Percentiles rank a stretch among this genome's conserved stretches.
These are phyloP conservation scores for Yamadazyma akitaensis DNA, from an alignment of 805 yeast species.

Conservation along the genomic window DNA sequence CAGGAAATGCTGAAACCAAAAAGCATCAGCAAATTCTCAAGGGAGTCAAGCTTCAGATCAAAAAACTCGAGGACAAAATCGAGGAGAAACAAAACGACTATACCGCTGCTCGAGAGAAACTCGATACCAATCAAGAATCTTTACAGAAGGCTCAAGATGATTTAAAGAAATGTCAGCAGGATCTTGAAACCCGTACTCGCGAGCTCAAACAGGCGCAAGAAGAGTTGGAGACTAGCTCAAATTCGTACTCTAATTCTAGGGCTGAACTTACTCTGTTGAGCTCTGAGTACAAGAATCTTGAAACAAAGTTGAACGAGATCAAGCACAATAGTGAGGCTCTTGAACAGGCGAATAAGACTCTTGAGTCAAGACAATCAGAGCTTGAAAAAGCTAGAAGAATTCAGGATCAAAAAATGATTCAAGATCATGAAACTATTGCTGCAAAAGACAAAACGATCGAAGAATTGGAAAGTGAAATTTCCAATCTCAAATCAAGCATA, in stretches of 20 bases:
- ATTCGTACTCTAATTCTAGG: not conserved
- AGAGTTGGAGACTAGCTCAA: not conserved
- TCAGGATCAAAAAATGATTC: slow-evolving; percentile 6
- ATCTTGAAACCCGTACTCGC: not conserved
- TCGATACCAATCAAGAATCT: not conserved
- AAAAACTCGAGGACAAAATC: slow-evolving; percentile 1
- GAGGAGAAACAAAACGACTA: not conserved
- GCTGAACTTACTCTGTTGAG: not conserved
- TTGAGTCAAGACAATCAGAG: not conserved
- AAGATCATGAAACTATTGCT: not conserved
- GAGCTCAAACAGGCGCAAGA: not conserved
- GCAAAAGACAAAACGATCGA: not conserved
- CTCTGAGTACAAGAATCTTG: not conserved
- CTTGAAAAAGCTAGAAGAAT: slow-evolving; percentile 4
- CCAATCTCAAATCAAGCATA: not conserved
- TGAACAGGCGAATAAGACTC: not conserved
- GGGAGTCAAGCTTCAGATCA: slow-evolving; percentile 1
- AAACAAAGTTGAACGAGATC: not conserved
- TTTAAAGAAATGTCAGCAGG: not conserved
- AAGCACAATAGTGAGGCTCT: not conserved
- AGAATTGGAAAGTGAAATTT: not conserved
- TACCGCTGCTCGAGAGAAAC: not conserved
- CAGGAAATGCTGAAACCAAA: slow-evolving; percentile 13
- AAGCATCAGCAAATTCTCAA: slow-evolving; percentile 3
- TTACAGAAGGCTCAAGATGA: not conserved